These are phyloP conservation scores for Neurospora sp. DNA, from an alignment of 495 filamentous ascomycete genomes.

Conservation along the genomic window DNA sequence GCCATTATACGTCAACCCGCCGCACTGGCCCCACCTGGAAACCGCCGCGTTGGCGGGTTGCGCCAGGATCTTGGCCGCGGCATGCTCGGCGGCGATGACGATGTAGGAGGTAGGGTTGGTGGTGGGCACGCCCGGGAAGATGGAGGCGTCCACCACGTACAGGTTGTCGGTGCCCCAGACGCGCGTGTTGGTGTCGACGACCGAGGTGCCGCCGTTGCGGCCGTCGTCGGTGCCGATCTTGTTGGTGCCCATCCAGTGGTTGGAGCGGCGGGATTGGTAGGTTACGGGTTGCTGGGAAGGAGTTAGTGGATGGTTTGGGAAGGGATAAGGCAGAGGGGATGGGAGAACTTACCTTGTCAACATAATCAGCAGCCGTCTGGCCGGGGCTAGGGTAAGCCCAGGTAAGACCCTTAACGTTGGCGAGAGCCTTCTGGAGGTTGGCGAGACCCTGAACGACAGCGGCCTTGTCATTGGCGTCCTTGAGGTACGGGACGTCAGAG, in stretches of 20 bases:
- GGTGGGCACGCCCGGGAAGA: constrained; percentile 52
- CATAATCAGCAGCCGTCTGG: constrained; percentile 42
- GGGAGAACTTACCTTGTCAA: constrained; percentile 25
- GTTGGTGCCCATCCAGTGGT: constrained; percentile 57
- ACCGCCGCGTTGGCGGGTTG: constrained; percentile 16
- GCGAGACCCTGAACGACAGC: constrained; percentile 47
- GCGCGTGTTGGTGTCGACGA: constrained; percentile 60
- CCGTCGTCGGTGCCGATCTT: constrained; percentile 63
- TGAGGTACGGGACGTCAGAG: constrained; percentile 44
- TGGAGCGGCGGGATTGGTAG: constrained; percentile 48
- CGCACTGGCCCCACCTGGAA: constrained; percentile 30
- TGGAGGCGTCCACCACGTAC: constrained; percentile 52
- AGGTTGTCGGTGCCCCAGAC: constrained; percentile 66
- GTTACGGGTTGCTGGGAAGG: not conserved
- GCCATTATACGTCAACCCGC: constrained; percentile 25
- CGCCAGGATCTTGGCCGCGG: constrained; percentile 38
- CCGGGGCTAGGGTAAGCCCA: constrained; percentile 43
- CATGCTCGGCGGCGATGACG: constrained; percentile 48
- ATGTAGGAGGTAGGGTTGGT: constrained; percentile 53
- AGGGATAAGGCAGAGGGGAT: too few relatives aligned
- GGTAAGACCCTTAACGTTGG: constrained; percentile 42
- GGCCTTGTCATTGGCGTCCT: constrained; percentile 40
- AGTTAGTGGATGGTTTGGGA: too few relatives aligned
- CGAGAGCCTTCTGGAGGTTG: constrained; percentile 46
- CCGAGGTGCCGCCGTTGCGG: constrained; percentile 49